Conservation (phyloP, 495 filamentous ascomycete species). For the Aspergillus ellipticus region DNA sequence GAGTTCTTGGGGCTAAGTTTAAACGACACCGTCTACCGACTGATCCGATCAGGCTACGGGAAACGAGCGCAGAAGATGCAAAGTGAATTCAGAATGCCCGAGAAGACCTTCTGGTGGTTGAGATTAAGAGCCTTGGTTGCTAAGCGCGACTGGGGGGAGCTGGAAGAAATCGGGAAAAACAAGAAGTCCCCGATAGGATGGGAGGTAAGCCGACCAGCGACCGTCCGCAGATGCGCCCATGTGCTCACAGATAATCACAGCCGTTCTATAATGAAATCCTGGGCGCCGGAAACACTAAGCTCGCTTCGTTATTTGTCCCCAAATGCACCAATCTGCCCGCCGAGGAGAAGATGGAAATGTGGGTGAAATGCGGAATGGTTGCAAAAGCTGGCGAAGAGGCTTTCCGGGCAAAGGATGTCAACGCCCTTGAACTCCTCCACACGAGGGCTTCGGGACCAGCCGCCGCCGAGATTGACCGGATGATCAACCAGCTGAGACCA, state of each 20-base stretch:
- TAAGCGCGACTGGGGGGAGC: constrained; percentile 83
- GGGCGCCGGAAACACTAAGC: constrained; percentile 82
- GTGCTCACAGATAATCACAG: constrained; percentile 38
- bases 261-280: constrained; percentile 90
- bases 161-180: constrained; percentile 71
- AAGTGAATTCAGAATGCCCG: constrained; percentile 87
- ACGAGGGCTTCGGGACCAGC: constrained; percentile 53
- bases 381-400: constrained; percentile 92
- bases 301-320: constrained; percentile 79
- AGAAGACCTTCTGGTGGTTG: constrained; percentile 88
- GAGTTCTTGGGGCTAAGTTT: constrained; percentile 81
- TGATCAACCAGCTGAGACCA: constrained; percentile 54
- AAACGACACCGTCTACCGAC: constrained; percentile 84
- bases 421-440: constrained; percentile 58
- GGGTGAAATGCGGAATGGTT: constrained; percentile 89
- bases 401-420: constrained; percentile 72
- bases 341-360: constrained; percentile 81
- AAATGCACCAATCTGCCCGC: constrained; percentile 69
- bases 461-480: constrained; percentile 55
- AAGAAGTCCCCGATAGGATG: constrained; percentile 92
- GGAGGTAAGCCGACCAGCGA: constrained; percentile 63
- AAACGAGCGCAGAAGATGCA: constrained; percentile 82
- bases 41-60: constrained; percentile 69
- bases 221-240: not conserved
- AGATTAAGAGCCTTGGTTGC: constrained; percentile 84